Conservation (phyloP, 352 stramenopile genomes). For the Phytophthora foliorum region DNA sequence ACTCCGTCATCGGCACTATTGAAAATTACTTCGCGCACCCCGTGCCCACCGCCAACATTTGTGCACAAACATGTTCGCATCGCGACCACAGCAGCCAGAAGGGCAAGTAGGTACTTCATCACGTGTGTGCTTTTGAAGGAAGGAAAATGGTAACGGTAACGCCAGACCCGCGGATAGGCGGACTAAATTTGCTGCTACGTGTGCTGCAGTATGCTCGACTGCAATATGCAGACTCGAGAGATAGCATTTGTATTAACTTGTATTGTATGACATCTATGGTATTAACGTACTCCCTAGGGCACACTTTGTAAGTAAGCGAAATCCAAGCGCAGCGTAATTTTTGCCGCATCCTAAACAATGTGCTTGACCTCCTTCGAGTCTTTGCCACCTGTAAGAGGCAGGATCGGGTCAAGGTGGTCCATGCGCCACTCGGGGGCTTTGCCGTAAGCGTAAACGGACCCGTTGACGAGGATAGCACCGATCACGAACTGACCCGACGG, state of each 20-base stretch:
- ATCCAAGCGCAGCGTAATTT: conserved; percentile 10
- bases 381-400: conserved; percentile 27
- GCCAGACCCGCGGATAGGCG: neutral
- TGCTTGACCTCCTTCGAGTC: conserved; percentile 30
- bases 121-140: neutral
- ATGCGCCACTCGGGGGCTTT: conserved; percentile 59
- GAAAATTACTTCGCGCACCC: conserved; percentile 25
- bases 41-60: neutral
- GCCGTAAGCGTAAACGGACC: conserved; percentile 83
- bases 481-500: conserved; percentile 78
- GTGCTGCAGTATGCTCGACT: neutral
- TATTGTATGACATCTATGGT: conserved; percentile 33
- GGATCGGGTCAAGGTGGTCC: conserved; percentile 22
- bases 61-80: conserved; percentile 4
- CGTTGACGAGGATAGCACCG: conserved; percentile 82
- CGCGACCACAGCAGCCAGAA: conserved; percentile 8
- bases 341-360: conserved; percentile 26
- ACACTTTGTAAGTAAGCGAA: conserved; percentile 12
- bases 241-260: conserved; percentile 13
- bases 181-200: neutral
- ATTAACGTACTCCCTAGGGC: conserved; percentile 1
- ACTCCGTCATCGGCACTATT: conserved; percentile 6
- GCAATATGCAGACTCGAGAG: neutral
- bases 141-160: neutral
- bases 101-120: conserved; percentile 16